phyloP scores from a whole-genome alignment of 2,329 filamentous ascomycete species.

The Diplocarpon rosae region DNA sequence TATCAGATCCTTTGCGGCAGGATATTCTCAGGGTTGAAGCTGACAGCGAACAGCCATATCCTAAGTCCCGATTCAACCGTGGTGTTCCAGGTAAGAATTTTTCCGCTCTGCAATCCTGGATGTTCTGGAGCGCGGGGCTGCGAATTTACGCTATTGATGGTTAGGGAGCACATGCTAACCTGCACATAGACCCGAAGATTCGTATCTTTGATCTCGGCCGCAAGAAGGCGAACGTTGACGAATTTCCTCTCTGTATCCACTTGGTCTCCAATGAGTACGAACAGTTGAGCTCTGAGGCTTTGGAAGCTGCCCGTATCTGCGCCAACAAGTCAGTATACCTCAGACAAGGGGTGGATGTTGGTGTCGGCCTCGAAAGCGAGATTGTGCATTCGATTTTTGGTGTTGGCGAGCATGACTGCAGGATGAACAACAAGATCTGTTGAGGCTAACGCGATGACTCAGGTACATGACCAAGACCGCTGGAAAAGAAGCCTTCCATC shows the following conservation, averaged over 20 bases:
- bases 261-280: conserved; percentile 99
- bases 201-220: conserved; percentile 93
- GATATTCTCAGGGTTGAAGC: background rate
- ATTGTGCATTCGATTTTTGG: background rate
- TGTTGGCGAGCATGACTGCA: background rate
- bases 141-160: no score
- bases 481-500: conserved; percentile 66
- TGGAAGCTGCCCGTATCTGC: conserved; percentile 99
- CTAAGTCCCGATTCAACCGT: conserved; percentile 98
- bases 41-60: conserved; percentile 62
- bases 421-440: background rate
- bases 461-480: conserved; percentile 56
- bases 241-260: conserved; percentile 99
- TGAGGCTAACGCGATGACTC: conserved; percentile 5
- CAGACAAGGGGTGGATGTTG: background rate
- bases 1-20: background rate
- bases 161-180: background rate
- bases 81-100: conserved; percentile 28
- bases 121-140: no score
- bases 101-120: no score
- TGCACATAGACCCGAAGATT: conserved; percentile 22
- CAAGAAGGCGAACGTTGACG: conserved; percentile 97
- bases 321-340: conserved; percentile 74
- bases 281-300: conserved; percentile 98
- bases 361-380: background rate